Base-by-base conservation (phyloP, 306 rosid genomes). In the Dalbergia cochinchinensis region DNA sequence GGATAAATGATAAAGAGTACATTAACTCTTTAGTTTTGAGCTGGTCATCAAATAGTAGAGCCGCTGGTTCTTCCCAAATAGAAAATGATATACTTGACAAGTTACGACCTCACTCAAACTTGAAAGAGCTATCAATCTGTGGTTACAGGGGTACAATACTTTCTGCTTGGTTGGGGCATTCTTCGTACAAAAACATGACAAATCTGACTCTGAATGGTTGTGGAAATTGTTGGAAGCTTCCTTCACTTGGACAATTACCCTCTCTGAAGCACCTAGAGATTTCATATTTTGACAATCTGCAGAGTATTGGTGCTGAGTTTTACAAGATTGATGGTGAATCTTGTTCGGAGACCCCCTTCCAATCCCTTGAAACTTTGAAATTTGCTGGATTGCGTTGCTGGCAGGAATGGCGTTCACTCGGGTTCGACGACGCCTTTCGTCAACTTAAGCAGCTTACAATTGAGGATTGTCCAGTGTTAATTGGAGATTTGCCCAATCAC, bases 131-230 rank as follows among this genome's bases (percentile, higher is more conserved):
- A 48, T 0, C 0, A 12, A 4, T 48, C 6, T 0, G 0, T 10
- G 54, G 54, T 13, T 48, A 48, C 54, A 48, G 54, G 15, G 54
- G 54, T 48, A 48, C 54, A 0, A 48, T 3, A 11, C 8, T 48
- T 48, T 11, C 54, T 12, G 54, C 12, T 48, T 48, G 54, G 54
- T 4, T 48, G 4, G 54, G 54, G 15, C 16, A 13, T 4, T 48
- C 54, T 48, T 48, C 6, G 54, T 48, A 48, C 54, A 12, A 48
- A 12, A 3, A 48, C 16, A 48, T 48, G 54, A 48, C 54, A 7
- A 0, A 13, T 12, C 5, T 48, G 54, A 0, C 1, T 0, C 6
- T 48, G 16, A 11, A 4, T 0, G 16, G 16, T 1, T 48, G n/a
- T 14, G 5, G 1, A 14, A 11, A 48, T 48, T 48, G 54, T 48